phyloP scores from a whole-genome alignment of 192 early-diverging fungal genomes.

The Coemansia furcata region DNA sequence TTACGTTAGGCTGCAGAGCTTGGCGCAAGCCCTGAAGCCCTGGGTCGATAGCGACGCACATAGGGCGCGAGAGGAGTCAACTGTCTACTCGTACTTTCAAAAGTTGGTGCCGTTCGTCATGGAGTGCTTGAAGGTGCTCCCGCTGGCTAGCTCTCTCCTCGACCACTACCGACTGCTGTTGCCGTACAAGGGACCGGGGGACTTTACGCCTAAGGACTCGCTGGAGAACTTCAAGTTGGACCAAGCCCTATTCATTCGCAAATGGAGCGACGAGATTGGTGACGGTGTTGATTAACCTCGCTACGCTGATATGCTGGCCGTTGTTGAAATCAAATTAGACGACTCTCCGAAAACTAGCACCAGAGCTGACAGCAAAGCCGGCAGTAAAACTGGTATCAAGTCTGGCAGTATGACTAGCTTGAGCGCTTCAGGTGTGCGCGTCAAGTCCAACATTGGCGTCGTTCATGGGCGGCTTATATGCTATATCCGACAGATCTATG shows the following conservation, averaged over 20 bases:
- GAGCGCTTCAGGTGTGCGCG: too few relatives aligned
- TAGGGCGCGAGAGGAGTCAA: neutral
- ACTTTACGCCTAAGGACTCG: neutral
- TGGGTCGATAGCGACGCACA: neutral
- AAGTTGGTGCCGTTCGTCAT: too few relatives aligned
- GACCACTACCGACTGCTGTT: neutral
- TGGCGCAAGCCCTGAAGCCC: neutral
- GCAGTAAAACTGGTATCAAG: too few relatives aligned
- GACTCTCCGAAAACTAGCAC: too few relatives aligned
- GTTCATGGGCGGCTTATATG: too few relatives aligned
- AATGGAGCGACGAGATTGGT: neutral
- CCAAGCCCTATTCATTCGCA: neutral
- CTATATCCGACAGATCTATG: constrained; percentile 2
- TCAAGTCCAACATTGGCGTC: too few relatives aligned
- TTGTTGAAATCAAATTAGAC: too few relatives aligned
- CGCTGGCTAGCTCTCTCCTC: too few relatives aligned
- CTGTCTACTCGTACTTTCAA: neutral
- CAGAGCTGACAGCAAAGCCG: too few relatives aligned
- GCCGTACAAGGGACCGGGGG: neutral
- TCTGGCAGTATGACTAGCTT: too few relatives aligned
- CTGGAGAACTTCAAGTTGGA: neutral
- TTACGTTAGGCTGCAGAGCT: neutral
- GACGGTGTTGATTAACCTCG: neutral
- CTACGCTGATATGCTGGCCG: neutral
- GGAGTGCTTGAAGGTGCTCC: too few relatives aligned